Evolutionary conservation across 805 yeast species (phyloP), one percentile per base, ranked within the genome.

Genomic region (Nakazawaea anatomiae): DNA sequence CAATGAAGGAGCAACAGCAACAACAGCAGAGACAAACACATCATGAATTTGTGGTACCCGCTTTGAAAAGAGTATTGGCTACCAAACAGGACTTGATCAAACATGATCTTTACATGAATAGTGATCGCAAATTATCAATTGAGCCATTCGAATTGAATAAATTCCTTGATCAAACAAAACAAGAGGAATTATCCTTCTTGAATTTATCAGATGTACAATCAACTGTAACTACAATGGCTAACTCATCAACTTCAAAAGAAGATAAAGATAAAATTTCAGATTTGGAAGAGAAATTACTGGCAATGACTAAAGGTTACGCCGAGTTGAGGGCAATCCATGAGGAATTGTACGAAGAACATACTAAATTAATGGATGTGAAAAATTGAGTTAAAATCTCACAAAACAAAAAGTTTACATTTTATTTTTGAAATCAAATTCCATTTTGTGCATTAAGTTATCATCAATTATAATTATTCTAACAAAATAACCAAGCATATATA

Each of bases 301-400:
- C 72, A 54, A 66, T 83, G n/a, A 76, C 83, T 0, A 66, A 70
- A 14, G 88, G 87, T 1, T 85, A 85, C 65, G 67, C 70, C 10
- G 82, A 82, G 32, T 64, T 85, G 54, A 75, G 83, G 62, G 66
- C 68, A 30, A 76, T 79, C 68, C 83, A 85, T 60, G 87, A 83
- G 56, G 78, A 76, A 52, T 68, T 84, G 56, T 74, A 72, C 54
- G 64, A 68, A 25, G 81, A 81, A 52, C 82, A 80, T 57, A 64
- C 75, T 30, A 65, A 72, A 47, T 60, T 74, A 46, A 48, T 69
- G 28, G 52, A 47, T 32, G 11, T 32, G 35, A 9, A 32, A 32
- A 11, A 32, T 3, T 18, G 35, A 32, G 35, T 11, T 32, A 2
- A 32, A 32, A 32, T 32, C 35, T 18, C 25, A 18, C 25, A 18